phyloP scores from a whole-genome alignment of 2,329 filamentous ascomycete genomes.

The Colletotrichum sidae region DNA sequence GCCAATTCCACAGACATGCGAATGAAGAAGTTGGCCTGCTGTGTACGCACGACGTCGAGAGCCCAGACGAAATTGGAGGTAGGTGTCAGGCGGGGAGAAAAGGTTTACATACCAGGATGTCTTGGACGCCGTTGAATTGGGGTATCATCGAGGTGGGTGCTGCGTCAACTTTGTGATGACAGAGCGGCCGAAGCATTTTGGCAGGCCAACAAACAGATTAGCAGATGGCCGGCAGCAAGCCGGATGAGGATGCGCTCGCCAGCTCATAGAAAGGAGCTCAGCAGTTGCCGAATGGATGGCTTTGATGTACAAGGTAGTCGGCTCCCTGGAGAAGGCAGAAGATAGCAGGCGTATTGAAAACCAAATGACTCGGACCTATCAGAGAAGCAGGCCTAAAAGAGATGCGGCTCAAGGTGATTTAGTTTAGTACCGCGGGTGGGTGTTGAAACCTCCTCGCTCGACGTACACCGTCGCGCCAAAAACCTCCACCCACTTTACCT shows the following conservation, averaged over 20 bases:
- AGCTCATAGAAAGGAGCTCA: neutral
- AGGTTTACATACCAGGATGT: constrained; percentile 28
- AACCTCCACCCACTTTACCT: constrained; percentile 41
- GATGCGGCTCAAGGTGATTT: constrained; percentile 39
- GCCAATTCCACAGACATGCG: too few species aligned
- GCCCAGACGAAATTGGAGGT: neutral
- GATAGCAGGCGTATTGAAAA: constrained; percentile 30
- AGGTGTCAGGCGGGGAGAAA: constrained; percentile 10
- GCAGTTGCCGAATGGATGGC: neutral
- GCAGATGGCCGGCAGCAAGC: neutral
- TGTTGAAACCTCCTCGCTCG: constrained; percentile 34
- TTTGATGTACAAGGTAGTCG: constrained; percentile 4
- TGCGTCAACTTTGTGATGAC: constrained; percentile 20
- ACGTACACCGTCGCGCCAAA: constrained; percentile 32
- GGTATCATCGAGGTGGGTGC: constrained; percentile 28
- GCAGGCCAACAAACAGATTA: constrained; percentile 11
- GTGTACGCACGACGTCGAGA: neutral
- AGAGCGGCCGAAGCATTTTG: constrained; percentile 15
- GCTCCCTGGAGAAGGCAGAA: constrained; percentile 8
- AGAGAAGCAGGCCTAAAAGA: constrained; percentile 31
- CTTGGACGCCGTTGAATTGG: constrained; percentile 22
- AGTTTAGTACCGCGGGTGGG: constrained; percentile 35
- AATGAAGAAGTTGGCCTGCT: too few species aligned
- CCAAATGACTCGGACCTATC: constrained; percentile 39
- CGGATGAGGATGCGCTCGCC: neutral